Evolutionary conservation across 441 rosid species (phyloP), one percentile per base, ranked within the genome.

Genomic region (Gossypium gossypioides): DNA sequence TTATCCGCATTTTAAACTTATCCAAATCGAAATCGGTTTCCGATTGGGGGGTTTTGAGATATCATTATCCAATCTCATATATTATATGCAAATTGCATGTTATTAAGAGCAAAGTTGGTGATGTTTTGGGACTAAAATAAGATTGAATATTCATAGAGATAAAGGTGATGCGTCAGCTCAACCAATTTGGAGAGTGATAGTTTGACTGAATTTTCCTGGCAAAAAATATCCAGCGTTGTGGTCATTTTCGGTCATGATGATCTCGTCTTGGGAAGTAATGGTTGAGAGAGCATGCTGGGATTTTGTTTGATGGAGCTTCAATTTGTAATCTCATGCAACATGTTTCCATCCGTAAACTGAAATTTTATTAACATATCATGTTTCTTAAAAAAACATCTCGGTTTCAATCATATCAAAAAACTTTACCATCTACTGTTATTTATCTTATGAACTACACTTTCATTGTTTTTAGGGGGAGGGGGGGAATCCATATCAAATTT

Each of bases 101-200:
- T 19, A 24, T 7, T 22, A 22, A 44, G n/a, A n/a, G 37, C 56
- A 66, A 13, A 46, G 13, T 52, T 4, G 5, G 61, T 18, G 57
- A 27, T 29, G 32, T 68, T 66, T 24, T 71, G 8, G 56, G 48
- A 15, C n/a, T 50, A 16, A 24, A 64, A 34, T 15, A 24, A 19
- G 69, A 22, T 15, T 32, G 32, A 32, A 48, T 16, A 52, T 18
- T 72, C 9, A 68, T 68, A 29, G 61, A 16, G 61, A 51, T 68
- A 75, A 22, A 27, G 48, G 34, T 52, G 72, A 54, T 12, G 60
- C 34, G 72, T 34, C 50, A 69, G 72, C 27, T 68, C 27, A 68
- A 4, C 13, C 22, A 32, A 29, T 68, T 37, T 52, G 61, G 19
- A 29, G 21, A 52, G 44, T 3, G 71, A 10, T 24, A 19, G 50